phyloP scores from a whole-genome alignment of 768 basidiomycete genomes.

The Dioszegia crocea region DNA sequence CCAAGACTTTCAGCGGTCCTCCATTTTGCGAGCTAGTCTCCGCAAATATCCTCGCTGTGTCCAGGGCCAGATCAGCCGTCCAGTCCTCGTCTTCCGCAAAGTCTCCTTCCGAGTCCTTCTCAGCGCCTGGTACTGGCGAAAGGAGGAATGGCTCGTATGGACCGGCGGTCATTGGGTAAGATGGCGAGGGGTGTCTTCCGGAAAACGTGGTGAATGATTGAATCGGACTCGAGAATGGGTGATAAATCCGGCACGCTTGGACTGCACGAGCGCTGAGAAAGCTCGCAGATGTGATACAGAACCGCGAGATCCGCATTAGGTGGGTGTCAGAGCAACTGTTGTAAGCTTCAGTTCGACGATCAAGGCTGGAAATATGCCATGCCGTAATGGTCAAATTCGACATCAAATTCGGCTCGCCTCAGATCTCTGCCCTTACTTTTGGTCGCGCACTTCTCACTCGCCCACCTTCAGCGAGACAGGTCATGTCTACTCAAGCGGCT shows the following conservation, averaged over 20 bases:
- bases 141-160: slow-evolving; percentile 6
- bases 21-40: neutral
- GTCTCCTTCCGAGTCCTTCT: neutral
- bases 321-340: neutral
- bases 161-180: neutral
- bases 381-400: neutral
- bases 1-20: slow-evolving; percentile 31
- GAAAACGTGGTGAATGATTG: neutral
- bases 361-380: neutral
- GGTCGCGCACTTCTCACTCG: too few relatives aligned
- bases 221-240: neutral
- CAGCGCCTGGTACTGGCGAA: slow-evolving; percentile 1
- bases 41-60: slow-evolving; percentile 25
- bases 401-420: neutral
- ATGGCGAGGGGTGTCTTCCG: neutral
- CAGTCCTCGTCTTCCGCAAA: slow-evolving; percentile 25
- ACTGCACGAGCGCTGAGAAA: neutral
- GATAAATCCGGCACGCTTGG: neutral
- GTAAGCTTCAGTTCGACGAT: neutral
- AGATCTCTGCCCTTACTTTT: neutral
- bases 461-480: neutral
- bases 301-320: neutral
- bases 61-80: slow-evolving; percentile 37
- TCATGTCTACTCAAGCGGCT: neutral
- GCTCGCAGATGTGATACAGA: neutral